phyloP scores from a whole-genome alignment of 768 basidiomycete genomes.

The Chalciporus chontae region DNA sequence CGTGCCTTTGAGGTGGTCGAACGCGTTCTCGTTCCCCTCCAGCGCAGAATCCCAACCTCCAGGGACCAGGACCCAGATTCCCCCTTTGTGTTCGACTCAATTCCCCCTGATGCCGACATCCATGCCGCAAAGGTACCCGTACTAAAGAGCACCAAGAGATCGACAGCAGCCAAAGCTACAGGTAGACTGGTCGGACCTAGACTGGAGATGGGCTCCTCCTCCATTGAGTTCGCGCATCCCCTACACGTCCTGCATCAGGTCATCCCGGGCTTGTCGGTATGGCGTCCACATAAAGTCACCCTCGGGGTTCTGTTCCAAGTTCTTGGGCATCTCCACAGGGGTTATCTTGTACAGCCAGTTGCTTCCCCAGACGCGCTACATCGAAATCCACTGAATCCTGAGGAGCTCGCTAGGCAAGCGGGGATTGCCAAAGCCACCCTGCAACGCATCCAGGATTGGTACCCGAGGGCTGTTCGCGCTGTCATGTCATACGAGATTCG shows the following conservation, averaged over 20 bases:
- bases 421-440: conserved; percentile 41
- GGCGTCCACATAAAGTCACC: conserved; percentile 58
- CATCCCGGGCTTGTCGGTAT: conserved; percentile 59
- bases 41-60: conserved; percentile 28
- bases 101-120: conserved; percentile 20
- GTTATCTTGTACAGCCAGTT: conserved; percentile 46
- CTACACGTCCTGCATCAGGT: conserved; percentile 60
- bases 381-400: conserved; percentile 12
- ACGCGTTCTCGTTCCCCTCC: conserved; percentile 64
- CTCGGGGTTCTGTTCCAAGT: conserved; percentile 46
- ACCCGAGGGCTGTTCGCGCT: conserved; percentile 42
- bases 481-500: conserved; percentile 34
- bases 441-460: conserved; percentile 44
- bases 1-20: conserved; percentile 84
- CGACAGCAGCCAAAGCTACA: conserved; percentile 19
- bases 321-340: conserved; percentile 46
- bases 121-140: conserved; percentile 30
- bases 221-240: conserved; percentile 53
- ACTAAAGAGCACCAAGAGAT: conserved; percentile 26
- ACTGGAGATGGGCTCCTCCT: conserved; percentile 13
- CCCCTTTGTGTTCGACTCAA: conserved; percentile 39
- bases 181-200: conserved; percentile 11
- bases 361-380: conserved; percentile 19
- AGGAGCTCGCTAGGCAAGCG: conserved; percentile 21
- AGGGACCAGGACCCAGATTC: conserved; percentile 34